These are phyloP conservation scores for Populus ilicifolia DNA, from an alignment of 345 rosid species.

Conservation along the genomic window DNA sequence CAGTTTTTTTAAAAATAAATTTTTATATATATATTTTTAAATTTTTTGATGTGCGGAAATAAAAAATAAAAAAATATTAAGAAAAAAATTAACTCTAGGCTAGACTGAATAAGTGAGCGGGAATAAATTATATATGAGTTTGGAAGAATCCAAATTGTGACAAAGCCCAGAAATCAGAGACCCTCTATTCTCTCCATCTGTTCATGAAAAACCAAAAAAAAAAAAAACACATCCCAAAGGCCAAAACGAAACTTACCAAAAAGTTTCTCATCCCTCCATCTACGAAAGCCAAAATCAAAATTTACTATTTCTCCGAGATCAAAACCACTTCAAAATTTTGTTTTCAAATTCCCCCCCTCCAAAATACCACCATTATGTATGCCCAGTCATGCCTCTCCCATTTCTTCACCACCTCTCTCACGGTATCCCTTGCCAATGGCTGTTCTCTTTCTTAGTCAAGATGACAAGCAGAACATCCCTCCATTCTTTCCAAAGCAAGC, in stretches of 20 bases:
- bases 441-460: conserved; percentile 4
- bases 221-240: neutral
- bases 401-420: neutral
- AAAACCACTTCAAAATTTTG: conserved; percentile 22
- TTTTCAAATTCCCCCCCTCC: conserved; percentile 17
- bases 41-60: no score
- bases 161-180: neutral
- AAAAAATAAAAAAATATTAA: no score
- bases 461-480: conserved; percentile 36
- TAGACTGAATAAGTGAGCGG: neutral
- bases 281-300: conserved; percentile 2
- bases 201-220: conserved; percentile 6
- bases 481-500: conserved; percentile 21
- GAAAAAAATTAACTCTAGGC: neutral
- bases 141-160: neutral
- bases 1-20: no score
- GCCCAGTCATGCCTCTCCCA: neutral
- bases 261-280: conserved; percentile 15
- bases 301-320: no score
- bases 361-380: conserved; percentile 30
- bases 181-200: neutral
- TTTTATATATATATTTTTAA: no score
- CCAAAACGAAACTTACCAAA: neutral
- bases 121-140: neutral
- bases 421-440: conserved; percentile 14